A percentile compares a stretch with the other conserved stretches of the same genome.
Evolutionary conservation across 164 flowering plant species (phyloP).

Genomic region (Warburgia ugandensis): DNA sequence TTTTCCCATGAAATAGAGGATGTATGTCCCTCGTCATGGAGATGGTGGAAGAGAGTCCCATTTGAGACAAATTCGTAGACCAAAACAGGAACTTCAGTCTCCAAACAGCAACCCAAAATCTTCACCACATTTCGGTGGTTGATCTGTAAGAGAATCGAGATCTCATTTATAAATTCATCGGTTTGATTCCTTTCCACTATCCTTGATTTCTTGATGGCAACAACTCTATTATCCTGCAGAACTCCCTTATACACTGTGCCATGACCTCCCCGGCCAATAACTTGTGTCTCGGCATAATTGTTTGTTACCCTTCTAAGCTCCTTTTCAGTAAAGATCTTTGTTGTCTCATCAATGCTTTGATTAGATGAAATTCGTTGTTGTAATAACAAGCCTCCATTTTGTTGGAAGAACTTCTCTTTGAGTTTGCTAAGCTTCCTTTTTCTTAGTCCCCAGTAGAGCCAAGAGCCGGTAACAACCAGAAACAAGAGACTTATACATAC

Average conservation of each 20-base stretch:
- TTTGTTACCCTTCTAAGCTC: conserved; percentile 12
- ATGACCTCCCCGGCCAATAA: conserved; percentile 14
- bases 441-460: not conserved
- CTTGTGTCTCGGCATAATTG: conserved; percentile 3
- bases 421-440: conserved; percentile 1
- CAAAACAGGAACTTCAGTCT: too few relatives aligned
- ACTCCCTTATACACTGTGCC: conserved; percentile 18
- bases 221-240: conserved; percentile 4
- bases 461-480: conserved; percentile 2
- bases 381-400: conserved; percentile 6
- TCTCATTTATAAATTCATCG: too few relatives aligned
- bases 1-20: too few relatives aligned
- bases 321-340: conserved; percentile 3
- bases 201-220: conserved; percentile 12
- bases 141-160: too few relatives aligned
- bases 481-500: not conserved
- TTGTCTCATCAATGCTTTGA: not conserved
- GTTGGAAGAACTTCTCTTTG: conserved; percentile 1
- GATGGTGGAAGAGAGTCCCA: too few relatives aligned
- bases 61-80: too few relatives aligned
- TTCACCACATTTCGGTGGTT: too few relatives aligned
- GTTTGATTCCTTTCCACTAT: conserved; percentile 5
- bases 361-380: conserved; percentile 1
- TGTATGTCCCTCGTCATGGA: too few relatives aligned
- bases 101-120: too few relatives aligned